Conservation (phyloP, 177 flowering plant species). For the Vitis hybrid region DNA sequence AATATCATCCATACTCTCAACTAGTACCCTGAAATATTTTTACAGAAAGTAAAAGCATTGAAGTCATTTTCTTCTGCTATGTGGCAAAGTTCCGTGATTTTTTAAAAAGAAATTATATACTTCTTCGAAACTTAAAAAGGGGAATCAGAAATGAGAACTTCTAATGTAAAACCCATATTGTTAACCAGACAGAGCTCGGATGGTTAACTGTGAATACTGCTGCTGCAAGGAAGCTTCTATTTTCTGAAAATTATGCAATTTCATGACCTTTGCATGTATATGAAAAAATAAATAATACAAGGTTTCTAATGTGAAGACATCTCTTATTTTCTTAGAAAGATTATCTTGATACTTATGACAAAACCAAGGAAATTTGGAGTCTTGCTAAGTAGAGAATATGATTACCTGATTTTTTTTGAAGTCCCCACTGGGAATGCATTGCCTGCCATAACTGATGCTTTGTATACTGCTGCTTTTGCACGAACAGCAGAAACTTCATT, state of each 20-base stretch:
- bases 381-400: background rate
- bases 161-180: no score
- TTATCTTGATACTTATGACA: no score
- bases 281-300: rapidly evolving
- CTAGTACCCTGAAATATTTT: conserved; percentile 58
- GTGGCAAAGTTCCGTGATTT: background rate
- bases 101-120: no score
- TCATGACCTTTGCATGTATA: background rate
- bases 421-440: conserved; percentile 68
- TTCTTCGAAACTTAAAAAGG: background rate
- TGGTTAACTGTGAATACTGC: no score
- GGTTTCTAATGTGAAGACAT: no score
- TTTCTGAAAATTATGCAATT: background rate
- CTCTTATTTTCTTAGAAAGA: no score
- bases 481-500: conserved; percentile 75
- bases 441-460: conserved; percentile 65
- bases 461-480: conserved; percentile 74
- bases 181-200: no score
- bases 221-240: background rate
- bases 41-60: background rate
- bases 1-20: conserved; percentile 80
- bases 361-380: no score
- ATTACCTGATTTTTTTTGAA: conserved; percentile 54
- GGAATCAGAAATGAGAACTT: no score
- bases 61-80: background rate